These are phyloP conservation scores for Ogataea salicorniae DNA, from an alignment of 805 yeast genomes.

Conservation along the genomic window DNA sequence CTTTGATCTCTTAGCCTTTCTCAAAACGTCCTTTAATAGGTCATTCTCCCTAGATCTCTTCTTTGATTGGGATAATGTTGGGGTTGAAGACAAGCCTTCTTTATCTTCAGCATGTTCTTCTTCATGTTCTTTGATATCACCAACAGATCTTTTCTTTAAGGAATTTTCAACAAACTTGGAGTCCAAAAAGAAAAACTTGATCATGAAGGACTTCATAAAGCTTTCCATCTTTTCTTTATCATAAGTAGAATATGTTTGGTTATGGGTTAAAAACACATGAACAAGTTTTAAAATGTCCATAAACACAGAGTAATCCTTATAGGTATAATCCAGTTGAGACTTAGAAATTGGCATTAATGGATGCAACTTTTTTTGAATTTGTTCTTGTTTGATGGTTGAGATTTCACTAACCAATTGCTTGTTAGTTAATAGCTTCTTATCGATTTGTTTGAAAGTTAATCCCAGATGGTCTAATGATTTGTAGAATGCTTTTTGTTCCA, in stretches of 20 bases:
- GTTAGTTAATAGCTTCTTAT: conserved; percentile 83
- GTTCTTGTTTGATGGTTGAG: conserved; percentile 88
- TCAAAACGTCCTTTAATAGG: conserved; percentile 54
- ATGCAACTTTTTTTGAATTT: conserved; percentile 76
- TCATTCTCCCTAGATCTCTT: conserved; percentile 55
- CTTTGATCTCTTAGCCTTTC: conserved; percentile 33
- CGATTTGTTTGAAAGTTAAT: conserved; percentile 93
- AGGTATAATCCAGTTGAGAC: conserved; percentile 52
- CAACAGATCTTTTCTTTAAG: conserved; percentile 30
- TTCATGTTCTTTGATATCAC: conserved; percentile 17
- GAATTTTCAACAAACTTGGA: conserved; percentile 41
- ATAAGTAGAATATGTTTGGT: conserved; percentile 68
- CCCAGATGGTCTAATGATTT: conserved; percentile 95
- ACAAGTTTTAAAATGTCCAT: conserved; percentile 69
- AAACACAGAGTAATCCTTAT: conserved; percentile 63
- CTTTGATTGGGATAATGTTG: conserved; percentile 28
- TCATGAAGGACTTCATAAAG: conserved; percentile 64
- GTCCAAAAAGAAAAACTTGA: conserved; percentile 64
- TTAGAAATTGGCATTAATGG: conserved; percentile 87
- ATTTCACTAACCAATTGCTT: conserved; percentile 89
- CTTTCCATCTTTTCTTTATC: conserved; percentile 76
- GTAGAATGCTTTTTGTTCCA: conserved; percentile 91
- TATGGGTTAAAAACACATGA: conserved; percentile 58
- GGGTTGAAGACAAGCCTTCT: conserved; percentile 9
- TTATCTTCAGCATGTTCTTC: conserved; percentile 22